Evolutionary conservation across 805 yeast species (phyloP), one percentile per base, ranked within the genome.

Genomic region (Candida montana): DNA sequence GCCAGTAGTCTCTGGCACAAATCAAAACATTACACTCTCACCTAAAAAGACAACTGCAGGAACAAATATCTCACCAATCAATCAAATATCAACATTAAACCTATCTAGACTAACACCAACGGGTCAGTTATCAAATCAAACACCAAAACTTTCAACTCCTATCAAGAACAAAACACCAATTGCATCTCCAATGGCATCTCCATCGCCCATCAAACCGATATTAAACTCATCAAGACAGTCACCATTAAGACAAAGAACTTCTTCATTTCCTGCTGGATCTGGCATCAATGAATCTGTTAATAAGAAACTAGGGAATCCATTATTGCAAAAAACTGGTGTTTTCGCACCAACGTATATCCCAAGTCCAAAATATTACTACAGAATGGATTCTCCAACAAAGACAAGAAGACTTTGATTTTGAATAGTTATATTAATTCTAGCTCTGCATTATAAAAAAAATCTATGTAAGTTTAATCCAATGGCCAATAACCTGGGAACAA

Each of bases 401-500:
- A 45, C 61, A 8, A 56, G 58, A 49, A 54, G 59, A 44, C 46
- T 50, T 4, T 51, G 17, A 31, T 9, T 12, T 4, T 32, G 17
- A 24, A 23, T 3, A 31, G 18, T 10, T 13, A 33, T 7, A n/a
- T n/a, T n/a, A n/a, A n/a, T n/a, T n/a, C n/a, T n/a, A n/a, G n/a
- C n/a, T n/a, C n/a, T n/a, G n/a, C n/a, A n/a, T n/a, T 12, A 20
- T 21, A 10, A 21, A 23, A 15, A 20, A 20, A n/a, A n/a, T 13
- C n/a, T n/a, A n/a, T n/a, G n/a, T n/a, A n/a, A 20, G 20, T 12
- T 34, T 39, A 43, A 21, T 49, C 53, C n/a, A 55, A 44, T 41
- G 80, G 83, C 95, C 93, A 89, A 68, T 90, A 85, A 28, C 90
- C 95, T 10, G 98, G 98, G 71, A 85, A 88, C 53, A 93, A 69